Conservation (phyloP, 768 basidiomycete genomes). For the Obba rivulosa region DNA sequence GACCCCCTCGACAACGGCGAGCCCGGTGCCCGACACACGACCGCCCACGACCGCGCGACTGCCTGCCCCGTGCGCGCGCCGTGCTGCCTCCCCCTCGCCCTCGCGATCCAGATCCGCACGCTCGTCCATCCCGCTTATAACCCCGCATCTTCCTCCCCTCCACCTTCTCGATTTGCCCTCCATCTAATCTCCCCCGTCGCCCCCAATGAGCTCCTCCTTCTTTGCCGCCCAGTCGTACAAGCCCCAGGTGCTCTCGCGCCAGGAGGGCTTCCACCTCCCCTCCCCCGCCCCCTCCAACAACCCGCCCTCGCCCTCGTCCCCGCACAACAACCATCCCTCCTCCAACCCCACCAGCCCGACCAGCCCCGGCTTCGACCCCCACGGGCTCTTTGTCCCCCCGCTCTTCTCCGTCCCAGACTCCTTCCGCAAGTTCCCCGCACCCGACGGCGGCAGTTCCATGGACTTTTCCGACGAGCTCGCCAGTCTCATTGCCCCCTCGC, state of each 20-base stretch:
- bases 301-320: constrained; percentile 23
- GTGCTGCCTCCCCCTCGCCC: background rate
- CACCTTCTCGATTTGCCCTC: background rate
- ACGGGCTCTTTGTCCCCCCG: constrained; percentile 40
- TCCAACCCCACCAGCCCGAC: constrained; percentile 18
- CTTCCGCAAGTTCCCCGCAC: constrained; percentile 46
- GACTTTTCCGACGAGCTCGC: constrained; percentile 71
- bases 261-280: constrained; percentile 71
- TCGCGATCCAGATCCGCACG: too few relatives aligned
- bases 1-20: background rate
- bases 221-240: constrained; percentile 35
- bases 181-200: background rate
- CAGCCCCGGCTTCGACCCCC: constrained; percentile 20
- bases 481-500: constrained; percentile 42
- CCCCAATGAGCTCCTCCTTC: constrained; percentile 19
- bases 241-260: constrained; percentile 48
- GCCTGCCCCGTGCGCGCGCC: background rate
- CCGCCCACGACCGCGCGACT: background rate
- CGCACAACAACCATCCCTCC: constrained; percentile 13
- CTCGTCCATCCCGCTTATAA: background rate
- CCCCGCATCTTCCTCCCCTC: background rate
- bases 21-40: background rate
- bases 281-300: constrained; percentile 34
- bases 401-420: constrained; percentile 46
- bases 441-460: constrained; percentile 25